Evolutionary conservation across 2,329 filamentous ascomycete genomes (phyloP), one percentile per base, ranked within the genome.

Genomic region (Malbranchea zuffiana): DNA sequence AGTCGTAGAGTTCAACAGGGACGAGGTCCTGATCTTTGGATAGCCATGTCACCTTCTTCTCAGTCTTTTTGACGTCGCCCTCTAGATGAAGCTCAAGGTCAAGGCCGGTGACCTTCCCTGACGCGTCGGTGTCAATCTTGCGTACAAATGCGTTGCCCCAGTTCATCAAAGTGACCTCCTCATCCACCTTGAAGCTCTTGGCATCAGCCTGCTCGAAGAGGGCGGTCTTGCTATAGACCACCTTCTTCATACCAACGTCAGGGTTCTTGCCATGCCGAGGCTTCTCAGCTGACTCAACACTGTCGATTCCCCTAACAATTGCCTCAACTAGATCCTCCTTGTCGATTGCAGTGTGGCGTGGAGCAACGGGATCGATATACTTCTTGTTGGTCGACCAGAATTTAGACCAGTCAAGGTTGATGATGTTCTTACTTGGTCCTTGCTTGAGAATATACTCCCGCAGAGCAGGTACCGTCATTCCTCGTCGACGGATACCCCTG

Each of bases 31-130:
- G 82, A 47, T 83, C 75, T 1, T 72, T 74, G 1, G 84, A 80
- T 32, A 96, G 67, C 88, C 88, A 96, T 1, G 87, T 95, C 24
- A 96, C 76, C 71, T 96, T 96, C 75, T 95, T 95, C 54, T 85
- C 78, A 0, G 88, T 96, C 55, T 83, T 80, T 70, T 93, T 94
- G 60, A 96, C 83, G 58, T 96, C 88, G 39, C 88, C 87, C 51
- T 82, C 76, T 33, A 95, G 74, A 61, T 96, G 81, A n/a, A 95
- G 75, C 62, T 94, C 84, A 37, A 90, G 69, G 40, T 82, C 80
- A 25, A 94, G 69, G 23, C 65, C 67, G 8, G 77, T 80, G 50
- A 94, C 77, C 32, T 74, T 66, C 35, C 68, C 68, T 19, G 65
- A 61, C 17, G 49, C 46, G 40, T 65, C 59, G 21, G 66, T 65